Base-by-base conservation (phyloP, 2,329 filamentous ascomycete genomes). In the Paraphaeosphaeria minitans region DNA sequence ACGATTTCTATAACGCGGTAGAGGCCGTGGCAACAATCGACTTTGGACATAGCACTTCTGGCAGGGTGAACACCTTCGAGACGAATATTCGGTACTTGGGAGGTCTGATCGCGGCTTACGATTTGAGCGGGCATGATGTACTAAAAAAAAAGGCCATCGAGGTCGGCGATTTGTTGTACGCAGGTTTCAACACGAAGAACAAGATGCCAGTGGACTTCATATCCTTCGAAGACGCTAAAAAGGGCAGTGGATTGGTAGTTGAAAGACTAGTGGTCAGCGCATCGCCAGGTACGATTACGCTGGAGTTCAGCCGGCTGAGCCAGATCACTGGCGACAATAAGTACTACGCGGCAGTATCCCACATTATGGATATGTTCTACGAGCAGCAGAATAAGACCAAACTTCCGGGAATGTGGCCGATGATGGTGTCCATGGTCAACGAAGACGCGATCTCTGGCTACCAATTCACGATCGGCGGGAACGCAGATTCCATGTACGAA, bases 31-130 rank as follows among this genome's bases (percentile, higher is more conserved):
- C 83, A 57, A 77, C 85, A 6, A 94, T 97, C 58, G 92, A 97
- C 76, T 97, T 97, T 68, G 95, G 91, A 2, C 89, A 85, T 12
- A 89, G 86, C 29, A 76, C 81, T 14, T 82, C 88, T 50, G 73
- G 78, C 39, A 85, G 90, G 49, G 95, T 97, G 47, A 93, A 92
- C n/a, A 83, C 96, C 8, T 97, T 97, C 67, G 93, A 97, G 77
- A 96, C 93, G 0, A 91, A 89, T 12, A 97, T 97, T 70, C 87
- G 93, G 51, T 97, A 97, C 67, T 82, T 97, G 1, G 93, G 93
- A 33, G 93, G 93, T 1, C 80, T 97, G 49, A 72, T 97, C 45
- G 89, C 88, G 39, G 93, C 93, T 12, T 97, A 95, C 73, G 93
- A 97, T 78, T 82, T 97, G 56, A 93, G 90, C 54, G 90, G 85